Evolutionary conservation across 192 early-diverging fungal species (phyloP), one percentile per base, ranked within the genome.

Genomic region (Phlyctochytrium planicorne): DNA sequence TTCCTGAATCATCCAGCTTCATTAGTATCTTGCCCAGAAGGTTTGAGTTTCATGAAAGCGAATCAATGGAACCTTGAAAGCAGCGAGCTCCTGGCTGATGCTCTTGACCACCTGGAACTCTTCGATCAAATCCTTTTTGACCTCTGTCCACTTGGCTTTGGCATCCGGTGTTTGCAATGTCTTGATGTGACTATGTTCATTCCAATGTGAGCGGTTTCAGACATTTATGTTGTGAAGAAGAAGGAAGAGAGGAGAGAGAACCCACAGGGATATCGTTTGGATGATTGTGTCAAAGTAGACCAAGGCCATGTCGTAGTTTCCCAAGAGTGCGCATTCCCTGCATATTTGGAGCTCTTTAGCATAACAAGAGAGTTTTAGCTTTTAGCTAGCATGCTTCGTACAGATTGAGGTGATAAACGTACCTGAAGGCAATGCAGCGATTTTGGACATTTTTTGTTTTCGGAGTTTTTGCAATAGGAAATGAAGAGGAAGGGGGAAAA

Each of bases 81-180:
- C 69, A 10, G 78, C 65, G 17, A 86, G 59, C 72, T 87, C 84
- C 59, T 64, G 34, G 12, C 62, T 64, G 25, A 87, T 77, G n/a
- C 78, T 79, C 52, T 87, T 87, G 4, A 87, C 70, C 24, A 86
- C 53, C 25, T 72, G 57, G 52, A 87, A 79, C 72, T 86, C 84
- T 3, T 65, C 68, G 2, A 60, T 35, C 4, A 86, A 52, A 34
- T 70, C 64, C 33, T 72, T 52, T 34, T 69, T 67, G 12, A 83
- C 60, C 16, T 55, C 53, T 17, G 66, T n/a, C 84, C 84, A 86
- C 40, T 70, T 36, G 30, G 75, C 77, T 56, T 69, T 76, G 34
- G 30, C 27, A 6, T 47, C 60, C 6, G 67, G 70, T 24, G 77
- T 64, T 16, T 53, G 30, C 16, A 87, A 50, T 29, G 63, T 68